phyloP scores from a whole-genome alignment of 805 yeast genomes.

The Candida awuae region DNA sequence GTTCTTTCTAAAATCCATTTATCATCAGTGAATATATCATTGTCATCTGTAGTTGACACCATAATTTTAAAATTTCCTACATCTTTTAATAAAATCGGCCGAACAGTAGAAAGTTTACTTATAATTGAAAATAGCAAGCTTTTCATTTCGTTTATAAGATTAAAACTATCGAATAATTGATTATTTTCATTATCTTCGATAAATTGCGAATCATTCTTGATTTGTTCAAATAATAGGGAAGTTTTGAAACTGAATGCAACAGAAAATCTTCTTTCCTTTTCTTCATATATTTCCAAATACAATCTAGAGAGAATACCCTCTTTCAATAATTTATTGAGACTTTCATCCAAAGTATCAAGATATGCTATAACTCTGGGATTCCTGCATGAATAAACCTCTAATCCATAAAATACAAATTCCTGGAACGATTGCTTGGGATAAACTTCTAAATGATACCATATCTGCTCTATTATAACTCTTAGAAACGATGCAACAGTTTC shows the following conservation, averaged over 20 bases:
- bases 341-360: conserved; percentile 26
- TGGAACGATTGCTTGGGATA: conserved; percentile 48
- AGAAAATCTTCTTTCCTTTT: conserved; percentile 12
- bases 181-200: neutral
- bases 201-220: conserved; percentile 8
- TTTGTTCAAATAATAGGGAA: conserved; percentile 21
- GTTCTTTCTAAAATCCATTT: conserved; percentile 23
- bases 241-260: conserved; percentile 26
- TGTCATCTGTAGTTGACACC: conserved; percentile 17
- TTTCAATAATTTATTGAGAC: conserved; percentile 13
- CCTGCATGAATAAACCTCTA: conserved; percentile 36
- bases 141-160: conserved; percentile 21
- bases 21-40: conserved; percentile 9
- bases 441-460: conserved; percentile 43
- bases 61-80: conserved; percentile 18
- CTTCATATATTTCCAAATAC: conserved; percentile 18
- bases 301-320: conserved; percentile 21
- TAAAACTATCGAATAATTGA: conserved; percentile 2
- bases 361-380: conserved; percentile 39
- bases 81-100: neutral
- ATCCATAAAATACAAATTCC: conserved; percentile 34
- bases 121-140: conserved; percentile 21
- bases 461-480: conserved; percentile 32
- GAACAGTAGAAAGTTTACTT: conserved; percentile 13
- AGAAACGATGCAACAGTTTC: conserved; percentile 1